phyloP scores from a whole-genome alignment of 495 filamentous ascomycete genomes.

The Penicillium alfredii region DNA sequence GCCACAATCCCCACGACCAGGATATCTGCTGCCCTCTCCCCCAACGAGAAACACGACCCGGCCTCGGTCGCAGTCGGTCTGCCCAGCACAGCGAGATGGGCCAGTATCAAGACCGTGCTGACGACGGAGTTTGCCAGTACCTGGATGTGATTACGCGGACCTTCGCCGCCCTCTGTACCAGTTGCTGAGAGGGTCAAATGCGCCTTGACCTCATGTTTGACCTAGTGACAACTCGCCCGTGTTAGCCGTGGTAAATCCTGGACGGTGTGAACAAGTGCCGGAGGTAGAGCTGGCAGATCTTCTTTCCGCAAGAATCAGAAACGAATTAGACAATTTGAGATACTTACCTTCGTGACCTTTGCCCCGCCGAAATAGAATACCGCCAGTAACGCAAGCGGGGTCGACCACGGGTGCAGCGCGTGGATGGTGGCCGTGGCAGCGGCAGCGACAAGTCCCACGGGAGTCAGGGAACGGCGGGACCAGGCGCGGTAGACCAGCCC shows the following conservation, averaged over 20 bases:
- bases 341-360: constrained; percentile 78
- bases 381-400: constrained; percentile 74
- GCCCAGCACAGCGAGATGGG: constrained; percentile 62
- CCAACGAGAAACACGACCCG: constrained; percentile 33
- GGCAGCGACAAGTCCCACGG: constrained; percentile 62
- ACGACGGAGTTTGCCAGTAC: constrained; percentile 84
- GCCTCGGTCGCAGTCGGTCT: constrained; percentile 10
- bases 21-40: constrained; percentile 37
- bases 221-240: too few species aligned
- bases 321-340: too few species aligned
- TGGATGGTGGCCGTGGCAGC: constrained; percentile 68
- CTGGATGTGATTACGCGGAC: constrained; percentile 76
- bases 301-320: too few species aligned
- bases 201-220: constrained; percentile 83
- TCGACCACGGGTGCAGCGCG: constrained; percentile 81
- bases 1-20: constrained; percentile 53
- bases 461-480: constrained; percentile 70
- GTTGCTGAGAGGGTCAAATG: constrained; percentile 69
- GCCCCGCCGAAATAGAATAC: constrained; percentile 87
- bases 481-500: constrained; percentile 64
- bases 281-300: too few species aligned
- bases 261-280: too few species aligned
- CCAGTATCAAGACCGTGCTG: constrained; percentile 64
- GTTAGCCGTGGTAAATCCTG: too few species aligned
- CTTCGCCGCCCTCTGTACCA: constrained; percentile 69